Base-by-base conservation (phyloP, 305 asterid genomes). In the Rubia tinctorum region DNA sequence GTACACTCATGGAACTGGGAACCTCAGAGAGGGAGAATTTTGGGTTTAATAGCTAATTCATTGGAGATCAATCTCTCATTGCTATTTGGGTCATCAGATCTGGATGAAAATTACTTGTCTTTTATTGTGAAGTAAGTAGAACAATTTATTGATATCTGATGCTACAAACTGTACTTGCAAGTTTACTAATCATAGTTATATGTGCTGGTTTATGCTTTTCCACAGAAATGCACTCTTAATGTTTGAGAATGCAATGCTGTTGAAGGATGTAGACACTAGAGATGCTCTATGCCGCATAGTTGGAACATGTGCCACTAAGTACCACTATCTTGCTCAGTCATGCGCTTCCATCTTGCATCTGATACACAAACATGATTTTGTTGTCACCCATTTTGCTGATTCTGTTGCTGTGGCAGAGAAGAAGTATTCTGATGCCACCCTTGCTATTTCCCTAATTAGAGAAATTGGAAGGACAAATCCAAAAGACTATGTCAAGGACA, bases 301-400 rank as follows among this genome's bases (percentile, higher is more conserved):
- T 74, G 99, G 97, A 76, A 85, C 96, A 42, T 94, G 97, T 76
- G 89, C 99, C 66, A 91, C 97, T 40, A 90, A 88, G 83, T 91
- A 88, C 78, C 97, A 89, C 79, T 91, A 91, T 73, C 73, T 80
- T 66, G 84, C 89, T 30, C 97, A 86, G 76, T 86, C 99, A 65
- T 87, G 96, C 85, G 99, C 96, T 61, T 91, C 99, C 75, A 91
- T 90, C 71, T 66, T 91, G 84, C 97, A 94, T 84, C 75, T 91
- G 73, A 83, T 94, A 73, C 96, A 94, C 88, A 94, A 91, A 76
- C 86, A 86, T 79, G 97, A 94, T 86, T 94, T 82, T 82, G 90
- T 81, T 42, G 95, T 90, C 75, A 71, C 81, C 43, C 95, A 81
- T 79, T 86, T 94, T 88, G 96, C 97, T 81, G 95, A 90, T 80